Base-by-base conservation (phyloP, 2,329 filamentous ascomycete species). In the Eurotiales sp. region DNA sequence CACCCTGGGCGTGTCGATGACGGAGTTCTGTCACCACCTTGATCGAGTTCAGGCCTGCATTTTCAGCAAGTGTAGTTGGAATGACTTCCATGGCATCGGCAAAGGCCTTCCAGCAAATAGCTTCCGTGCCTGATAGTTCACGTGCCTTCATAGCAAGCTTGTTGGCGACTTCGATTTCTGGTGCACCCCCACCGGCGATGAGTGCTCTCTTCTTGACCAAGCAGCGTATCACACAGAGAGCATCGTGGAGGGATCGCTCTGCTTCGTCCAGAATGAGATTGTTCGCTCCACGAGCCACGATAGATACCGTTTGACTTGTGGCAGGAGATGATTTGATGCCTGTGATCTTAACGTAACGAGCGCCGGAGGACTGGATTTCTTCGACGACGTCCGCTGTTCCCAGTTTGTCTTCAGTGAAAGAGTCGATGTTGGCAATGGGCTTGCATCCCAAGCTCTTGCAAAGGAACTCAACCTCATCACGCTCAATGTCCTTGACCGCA, bases 401-500 rank as follows among this genome's bases (percentile, higher is more conserved):
- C 50, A 99, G 85, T 79, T 97, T 99, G 74, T 99, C 93, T 75
- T 99, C 93, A 15, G 90, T 93, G 76, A 99, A 99, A 11, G 91
- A 96, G 72, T 99, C 93, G 64, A 99, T 88, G 67, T 99, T 95
- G 62, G 93, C 93, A 65, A 99, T 93, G 46, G 93, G 93, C 77
- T 99, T 99, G 84, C 93, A 99, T 64, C 93, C 93, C 30, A 92
- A 95, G 56, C 88, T 95, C 78, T 97, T 99, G 88, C 92, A 97
- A 72, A 99, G 88, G 73, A 99, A 99, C 72, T 99, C 93, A 54
- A 99, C 90, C 75, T 99, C 93, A 65, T 99, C 93, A 57, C 93
- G 86, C 79, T 99, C 93, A 63, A 99, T 95, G 60, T 99, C 93
- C 79, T 97, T 99, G 72, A 99, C 82, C 41, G 88, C 88, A 58